These are phyloP conservation scores for Dillenia turbinata DNA, from an alignment of 164 flowering plant species.

Conservation along the genomic window DNA sequence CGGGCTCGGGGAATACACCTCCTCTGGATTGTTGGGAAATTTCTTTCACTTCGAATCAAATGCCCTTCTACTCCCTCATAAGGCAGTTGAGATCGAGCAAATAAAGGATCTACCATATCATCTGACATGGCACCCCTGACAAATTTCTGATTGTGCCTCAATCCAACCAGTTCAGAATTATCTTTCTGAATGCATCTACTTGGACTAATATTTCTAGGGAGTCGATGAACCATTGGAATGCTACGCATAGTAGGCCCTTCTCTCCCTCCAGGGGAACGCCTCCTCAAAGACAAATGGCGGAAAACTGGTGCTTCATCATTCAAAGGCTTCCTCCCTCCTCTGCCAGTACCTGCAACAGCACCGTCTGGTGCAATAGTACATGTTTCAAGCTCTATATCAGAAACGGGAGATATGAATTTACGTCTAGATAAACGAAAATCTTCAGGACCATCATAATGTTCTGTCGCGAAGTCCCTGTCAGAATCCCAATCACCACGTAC, in stretches of 20 bases:
- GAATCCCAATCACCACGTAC: slow-evolving; percentile 32
- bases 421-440: slow-evolving; percentile 31
- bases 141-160: slow-evolving; percentile 40
- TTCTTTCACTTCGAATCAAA: slow-evolving; percentile 33
- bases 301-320: slow-evolving; percentile 32
- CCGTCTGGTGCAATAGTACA: slow-evolving; percentile 30
- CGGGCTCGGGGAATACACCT: slow-evolving; percentile 31
- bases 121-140: slow-evolving; percentile 32
- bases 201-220: slow-evolving; percentile 46
- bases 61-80: slow-evolving; percentile 38
- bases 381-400: slow-evolving; percentile 28
- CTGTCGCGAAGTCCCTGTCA: slow-evolving; percentile 33
- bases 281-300: slow-evolving; percentile 36
- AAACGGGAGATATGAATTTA: slow-evolving; percentile 25
- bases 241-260: slow-evolving; percentile 33
- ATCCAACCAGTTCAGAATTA: slow-evolving; percentile 33
- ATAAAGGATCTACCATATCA: slow-evolving; percentile 30
- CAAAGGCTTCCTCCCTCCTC: slow-evolving; percentile 41
- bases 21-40: slow-evolving; percentile 39
- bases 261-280: slow-evolving; percentile 48
- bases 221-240: slow-evolving; percentile 33
- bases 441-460: slow-evolving; percentile 23
- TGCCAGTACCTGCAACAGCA: slow-evolving; percentile 27
- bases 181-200: slow-evolving; percentile 30
- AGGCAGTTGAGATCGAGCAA: slow-evolving; percentile 35